Base-by-base conservation (phyloP, 2,329 filamentous ascomycete species). In the Microdochium trichocladiopsis region DNA sequence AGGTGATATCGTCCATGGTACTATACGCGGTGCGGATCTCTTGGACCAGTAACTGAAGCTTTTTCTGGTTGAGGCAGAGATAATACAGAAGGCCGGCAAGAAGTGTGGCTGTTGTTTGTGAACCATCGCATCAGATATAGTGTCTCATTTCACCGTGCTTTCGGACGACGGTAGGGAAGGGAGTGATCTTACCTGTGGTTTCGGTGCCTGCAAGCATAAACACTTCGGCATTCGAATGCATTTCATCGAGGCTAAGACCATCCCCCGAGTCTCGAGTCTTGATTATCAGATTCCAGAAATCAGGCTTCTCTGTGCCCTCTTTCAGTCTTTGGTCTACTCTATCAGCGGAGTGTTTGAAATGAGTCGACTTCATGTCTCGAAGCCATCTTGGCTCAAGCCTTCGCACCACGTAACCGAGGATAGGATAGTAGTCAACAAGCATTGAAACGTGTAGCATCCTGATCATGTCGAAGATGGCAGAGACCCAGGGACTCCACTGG, bases 401-500 rank as follows among this genome's bases (percentile, higher is more conserved):
- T 18, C 22, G 21, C 16, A 45, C 16, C 12, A 45, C 14, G 8
- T 14, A 31, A 18, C 21, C 22, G 12, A 45, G 41, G 9, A 23
- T 10, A 18, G n/a, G 41, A 18, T 45, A 45, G 41, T 45, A 45
- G 9, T 45, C n/a, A 18, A 45, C 12, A 22, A 45, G 22, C n/a
- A 22, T 45, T 16, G n/a, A 22, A 3, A 12, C 41, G 12, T 16
- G 41, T 16, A 45, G 41, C 16, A 45, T 16, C 16, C 21, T 18
- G 31, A 51, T 37, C 21, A 47, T 24, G 3, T 28, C n/a, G 23
- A 54, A 45, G 6, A 45, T 45, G n/a, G 41, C 21, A 3, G 41
- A 3, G 16, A 45, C 48, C 53, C 53, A 54, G 18, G 50, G 50
- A 23, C 49, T 51, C 18, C 45, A 50, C 21, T 37, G 28, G 2